Base-by-base conservation (phyloP, 176 grass and related monocot species). In the Thinopyrum elongatum region DNA sequence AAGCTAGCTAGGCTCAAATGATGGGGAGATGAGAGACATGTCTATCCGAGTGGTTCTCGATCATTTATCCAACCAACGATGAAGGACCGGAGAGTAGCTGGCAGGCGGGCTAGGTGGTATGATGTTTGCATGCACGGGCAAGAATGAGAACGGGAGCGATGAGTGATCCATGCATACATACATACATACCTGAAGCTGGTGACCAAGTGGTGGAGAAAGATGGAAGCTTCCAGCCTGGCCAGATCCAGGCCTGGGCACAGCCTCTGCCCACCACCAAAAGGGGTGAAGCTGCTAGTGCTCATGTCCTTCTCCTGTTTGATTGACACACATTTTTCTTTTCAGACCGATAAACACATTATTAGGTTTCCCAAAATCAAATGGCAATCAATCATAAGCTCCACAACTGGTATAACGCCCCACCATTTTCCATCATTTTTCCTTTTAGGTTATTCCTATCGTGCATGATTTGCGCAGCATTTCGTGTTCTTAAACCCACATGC, bases 151-250 rank as follows among this genome's bases (percentile, higher is more conserved):
- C 5, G 77, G 23, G 61, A 65, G 38, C 7, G 53, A 8, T 0
- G 53, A 58, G 7, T 53, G 26, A 29, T 27, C 31, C 70, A 87
- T 71, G 74, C 90, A 84, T 92, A 91, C 94, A 86, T 70, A 64
- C 90, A 81, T 94, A 70, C 90, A 82, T 94, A 99, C 97, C 86
- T 91, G 92, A 99, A 99, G 87, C 80, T 94, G 70, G 97, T 99
- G 83, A 96, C 92, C 90, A 99, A 85, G 90, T 99, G 97, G 88
- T 99, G 97, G 10, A 99, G 94, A 90, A 99, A 99, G 84, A 99
- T 96, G 89, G 92, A 92, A 77, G 92, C 94, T 90, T 99, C 97
- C 88, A 99, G 90, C 92, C 94, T 96, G 83, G 97, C 94, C 30
- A 96, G 92, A 94, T 99, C 94, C 57, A 96, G 88, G 72, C 97